phyloP scores from a whole-genome alignment of 768 basidiomycete species.

The Podaxis sp. region DNA sequence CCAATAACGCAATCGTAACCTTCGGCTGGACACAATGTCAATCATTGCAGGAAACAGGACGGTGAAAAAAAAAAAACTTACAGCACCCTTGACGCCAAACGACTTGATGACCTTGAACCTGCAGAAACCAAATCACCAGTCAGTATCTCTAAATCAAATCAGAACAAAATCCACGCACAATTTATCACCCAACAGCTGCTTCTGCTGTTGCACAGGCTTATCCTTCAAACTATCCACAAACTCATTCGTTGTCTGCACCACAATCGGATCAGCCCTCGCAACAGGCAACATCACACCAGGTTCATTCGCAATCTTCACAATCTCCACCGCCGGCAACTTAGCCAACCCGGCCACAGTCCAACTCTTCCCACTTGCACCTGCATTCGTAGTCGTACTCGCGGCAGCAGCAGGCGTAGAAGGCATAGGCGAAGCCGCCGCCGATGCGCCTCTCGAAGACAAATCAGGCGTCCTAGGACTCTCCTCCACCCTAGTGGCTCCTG shows the following conservation, averaged over 20 bases:
- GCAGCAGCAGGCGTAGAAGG: constrained; percentile 54
- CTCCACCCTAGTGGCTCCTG: constrained; percentile 24
- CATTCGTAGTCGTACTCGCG: constrained; percentile 11
- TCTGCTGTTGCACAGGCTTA: constrained; percentile 55
- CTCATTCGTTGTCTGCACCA: constrained; percentile 64
- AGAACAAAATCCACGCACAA: constrained; percentile 38
- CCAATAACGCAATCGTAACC: constrained; percentile 76
- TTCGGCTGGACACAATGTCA: constrained; percentile 51
- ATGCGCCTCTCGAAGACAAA: constrained; percentile 68
- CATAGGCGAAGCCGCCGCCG: constrained; percentile 65
- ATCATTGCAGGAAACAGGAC: background rate
- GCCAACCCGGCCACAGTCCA: constrained; percentile 72
- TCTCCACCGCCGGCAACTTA: constrained; percentile 68
- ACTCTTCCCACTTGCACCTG: constrained; percentile 15
- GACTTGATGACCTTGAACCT: constrained; percentile 65
- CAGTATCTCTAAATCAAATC: background rate
- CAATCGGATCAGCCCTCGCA: constrained; percentile 66
- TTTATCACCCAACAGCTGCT: constrained; percentile 80
- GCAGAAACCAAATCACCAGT: background rate
- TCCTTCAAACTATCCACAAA: constrained; percentile 63
- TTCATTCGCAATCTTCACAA: constrained; percentile 59
- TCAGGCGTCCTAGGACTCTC: constrained; percentile 74
- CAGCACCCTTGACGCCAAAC: constrained; percentile 78
- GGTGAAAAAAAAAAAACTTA: constrained; percentile 29
- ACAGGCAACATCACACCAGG: constrained; percentile 50